Base-by-base conservation (phyloP, 169 alveolate genomes). In the Eimeria sp. region DNA sequence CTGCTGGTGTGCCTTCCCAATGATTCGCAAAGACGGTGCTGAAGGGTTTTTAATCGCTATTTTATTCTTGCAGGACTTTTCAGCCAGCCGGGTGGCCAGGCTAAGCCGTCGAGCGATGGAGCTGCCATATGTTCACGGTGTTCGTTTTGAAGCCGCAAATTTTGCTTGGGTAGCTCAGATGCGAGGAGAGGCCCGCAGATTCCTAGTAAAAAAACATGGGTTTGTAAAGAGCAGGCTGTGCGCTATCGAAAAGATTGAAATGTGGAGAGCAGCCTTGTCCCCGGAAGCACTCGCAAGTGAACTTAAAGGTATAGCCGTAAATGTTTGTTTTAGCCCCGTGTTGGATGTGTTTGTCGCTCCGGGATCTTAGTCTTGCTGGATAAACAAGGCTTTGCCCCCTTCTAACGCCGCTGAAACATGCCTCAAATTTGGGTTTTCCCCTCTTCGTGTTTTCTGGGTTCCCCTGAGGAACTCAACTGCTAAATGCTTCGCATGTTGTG, bases 51-150 rank as follows among this genome's bases (percentile, higher is more conserved):
- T 2, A 2, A 33, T 43, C 30, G 23, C n/a, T 18, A 40, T 3
- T 40, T 40, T 37, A 0, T 16, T 74, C 82, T 18, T 23, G 71
- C 82, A 95, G 95, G 96, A 95, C 33, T 64, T 76, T 68, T 85
- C 96, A 43, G 95, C 89, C 68, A 95, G 91, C 60, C 97, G 97
- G 2, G 93, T 95, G 2, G 94, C 68, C 37, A 87, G 95, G 33
- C 83, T 95, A 20, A 87, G 96, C 62, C 83, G 80, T 23, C 58
- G 90, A 37, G 97, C 97, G 23, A 88, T 89, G 95, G 96, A 95
- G 43, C 62, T 95, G 4, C 97, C 97, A 1, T 95, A 95, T 66
- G 97, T 95, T 10, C 97, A 89, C 40, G 97, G 97, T 18, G 97
- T 95, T 52, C 89, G 89, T 23, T 95, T 95, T 74, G 97, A 95